Evolutionary conservation across 192 early-diverging fungal genomes (phyloP).

Genomic region (Coemansia sp.): DNA sequence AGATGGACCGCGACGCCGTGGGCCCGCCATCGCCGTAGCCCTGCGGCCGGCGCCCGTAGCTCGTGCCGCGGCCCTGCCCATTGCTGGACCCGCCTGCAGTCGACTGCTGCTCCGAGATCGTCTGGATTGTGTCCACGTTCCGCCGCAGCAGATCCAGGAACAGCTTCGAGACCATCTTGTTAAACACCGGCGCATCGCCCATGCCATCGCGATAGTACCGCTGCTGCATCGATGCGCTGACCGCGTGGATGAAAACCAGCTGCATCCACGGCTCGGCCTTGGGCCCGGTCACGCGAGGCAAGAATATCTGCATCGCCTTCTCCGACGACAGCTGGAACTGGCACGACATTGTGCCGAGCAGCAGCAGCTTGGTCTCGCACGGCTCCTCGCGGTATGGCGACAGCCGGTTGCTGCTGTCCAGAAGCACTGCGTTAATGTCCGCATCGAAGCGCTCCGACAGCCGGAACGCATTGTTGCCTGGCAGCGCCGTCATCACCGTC

Average conservation of each 20-base stretch:
- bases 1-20: conserved; percentile 26
- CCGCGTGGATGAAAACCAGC: conserved; percentile 75
- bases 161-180: conserved; percentile 43
- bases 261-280: conserved; percentile 74
- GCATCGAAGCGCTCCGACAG: conserved; percentile 40
- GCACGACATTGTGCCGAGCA: conserved; percentile 72
- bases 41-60: conserved; percentile 40
- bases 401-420: conserved; percentile 47
- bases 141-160: conserved; percentile 44
- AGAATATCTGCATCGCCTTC: conserved; percentile 66
- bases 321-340: conserved; percentile 77
- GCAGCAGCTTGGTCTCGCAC: conserved; percentile 73
- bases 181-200: conserved; percentile 16
- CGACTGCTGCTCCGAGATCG: conserved; percentile 50
- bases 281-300: conserved; percentile 68
- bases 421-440: conserved; percentile 40
- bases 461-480: conserved; percentile 40
- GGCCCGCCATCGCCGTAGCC: conserved; percentile 4
- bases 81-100: conserved; percentile 18
- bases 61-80: conserved; percentile 26
- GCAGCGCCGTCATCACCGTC: conserved; percentile 30
- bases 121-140: conserved; percentile 50
- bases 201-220: conserved; percentile 26
- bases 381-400: conserved; percentile 54
- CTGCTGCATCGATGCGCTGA: conserved; percentile 40